Evolutionary conservation across 352 stramenopile genomes (phyloP).

Genomic region (Pythium oligandrum): DNA sequence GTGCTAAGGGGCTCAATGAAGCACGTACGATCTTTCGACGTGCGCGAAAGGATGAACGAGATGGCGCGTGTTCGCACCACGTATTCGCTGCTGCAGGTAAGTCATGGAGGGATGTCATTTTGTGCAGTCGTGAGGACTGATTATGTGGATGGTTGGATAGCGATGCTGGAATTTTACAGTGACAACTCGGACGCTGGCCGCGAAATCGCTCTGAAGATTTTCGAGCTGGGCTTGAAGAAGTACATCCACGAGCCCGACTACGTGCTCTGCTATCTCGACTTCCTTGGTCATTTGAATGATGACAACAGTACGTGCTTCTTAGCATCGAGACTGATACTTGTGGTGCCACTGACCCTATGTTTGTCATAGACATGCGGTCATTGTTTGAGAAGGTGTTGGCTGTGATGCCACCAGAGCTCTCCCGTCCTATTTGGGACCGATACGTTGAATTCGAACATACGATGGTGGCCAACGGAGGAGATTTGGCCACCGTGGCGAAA

Average conservation of each 20-base stretch:
- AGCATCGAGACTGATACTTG: background rate
- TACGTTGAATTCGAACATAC: conserved; percentile 87
- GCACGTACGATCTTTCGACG: conserved; percentile 78
- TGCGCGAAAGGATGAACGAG: conserved; percentile 76
- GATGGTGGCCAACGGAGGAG: conserved; percentile 79
- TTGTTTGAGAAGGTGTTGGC: conserved; percentile 87
- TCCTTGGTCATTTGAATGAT: conserved; percentile 83
- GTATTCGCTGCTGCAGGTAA: conserved; percentile 79
- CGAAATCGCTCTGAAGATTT: conserved; percentile 87
- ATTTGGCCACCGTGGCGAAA: conserved; percentile 79
- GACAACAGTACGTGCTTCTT: conserved; percentile 72
- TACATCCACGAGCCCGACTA: conserved; percentile 85
- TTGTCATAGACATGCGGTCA: conserved; percentile 73
- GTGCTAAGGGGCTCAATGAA: conserved; percentile 67
- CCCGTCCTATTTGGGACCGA: conserved; percentile 80
- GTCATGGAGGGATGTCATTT: background rate
- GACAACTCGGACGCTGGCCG: conserved; percentile 77
- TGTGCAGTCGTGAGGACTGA: conserved; percentile 6
- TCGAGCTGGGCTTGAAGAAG: conserved; percentile 85
- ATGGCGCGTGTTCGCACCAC: conserved; percentile 78
- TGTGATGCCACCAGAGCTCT: conserved; percentile 77
- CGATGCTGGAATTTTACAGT: conserved; percentile 83
- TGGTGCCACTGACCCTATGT: background rate
- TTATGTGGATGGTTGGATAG: conserved; percentile 23
- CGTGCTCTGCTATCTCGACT: conserved; percentile 82